Conservation (phyloP, 257 asterid species). For the Solanum etuberosum region DNA sequence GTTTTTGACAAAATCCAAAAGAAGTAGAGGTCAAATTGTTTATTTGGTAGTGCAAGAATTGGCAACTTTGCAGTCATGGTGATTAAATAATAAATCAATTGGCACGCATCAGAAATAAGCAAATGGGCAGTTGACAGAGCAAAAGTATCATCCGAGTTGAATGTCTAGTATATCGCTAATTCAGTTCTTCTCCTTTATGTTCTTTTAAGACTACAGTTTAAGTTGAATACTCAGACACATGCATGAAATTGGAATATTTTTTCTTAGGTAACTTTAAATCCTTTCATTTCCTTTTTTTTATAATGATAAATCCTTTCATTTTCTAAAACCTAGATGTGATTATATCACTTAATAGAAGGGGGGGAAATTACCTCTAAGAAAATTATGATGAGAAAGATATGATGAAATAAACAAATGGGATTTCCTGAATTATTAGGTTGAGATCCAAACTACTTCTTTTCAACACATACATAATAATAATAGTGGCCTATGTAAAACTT, state of each 20-base stretch:
- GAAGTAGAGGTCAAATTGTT: neutral
- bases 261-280: neutral
- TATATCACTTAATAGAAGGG: neutral
- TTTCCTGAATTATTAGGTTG: neutral
- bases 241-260: neutral
- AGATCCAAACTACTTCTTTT: neutral
- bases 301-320: neutral
- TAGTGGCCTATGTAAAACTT: neutral
- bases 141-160: neutral
- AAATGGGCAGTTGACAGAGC: neutral
- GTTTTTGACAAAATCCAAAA: neutral
- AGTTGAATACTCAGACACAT: neutral
- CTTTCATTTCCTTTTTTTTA: neutral
- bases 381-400: neutral
- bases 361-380: neutral
- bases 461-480: neutral
- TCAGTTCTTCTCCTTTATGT: neutral
- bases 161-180: neutral
- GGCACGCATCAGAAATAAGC: neutral
- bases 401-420: neutral
- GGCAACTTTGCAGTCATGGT: neutral
- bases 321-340: neutral
- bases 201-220: neutral
- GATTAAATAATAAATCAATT: neutral
- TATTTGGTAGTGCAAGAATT: neutral